Percentiles rank a stretch among this genome's conserved stretches.
Conservation (phyloP, 2,329 filamentous ascomycete species). For the Diplodia sapinea region DNA sequence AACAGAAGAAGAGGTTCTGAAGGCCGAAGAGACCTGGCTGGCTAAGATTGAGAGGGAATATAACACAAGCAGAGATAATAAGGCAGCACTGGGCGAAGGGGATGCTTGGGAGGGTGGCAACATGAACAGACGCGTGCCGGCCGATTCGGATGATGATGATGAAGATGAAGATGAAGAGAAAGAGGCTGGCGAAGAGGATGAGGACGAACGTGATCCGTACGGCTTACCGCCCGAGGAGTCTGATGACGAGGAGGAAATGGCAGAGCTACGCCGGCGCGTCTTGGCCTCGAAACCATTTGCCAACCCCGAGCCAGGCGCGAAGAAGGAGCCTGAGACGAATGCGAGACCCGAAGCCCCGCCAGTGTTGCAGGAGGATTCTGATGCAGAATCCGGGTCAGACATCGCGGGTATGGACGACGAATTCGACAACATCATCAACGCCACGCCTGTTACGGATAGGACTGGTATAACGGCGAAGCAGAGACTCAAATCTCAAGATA, state of each 20-base stretch:
- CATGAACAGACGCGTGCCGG: slow-evolving; percentile 68
- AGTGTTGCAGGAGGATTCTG: slow-evolving; percentile 61
- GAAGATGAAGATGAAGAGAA: slow-evolving; percentile 42
- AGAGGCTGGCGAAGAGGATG: slow-evolving; percentile 50
- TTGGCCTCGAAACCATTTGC: slow-evolving; percentile 88
- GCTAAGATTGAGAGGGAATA: slow-evolving; percentile 90
- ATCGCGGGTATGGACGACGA: slow-evolving; percentile 70
- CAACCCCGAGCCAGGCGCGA: slow-evolving; percentile 59
- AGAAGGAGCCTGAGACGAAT: slow-evolving; percentile 67
- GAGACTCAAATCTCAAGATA: slow-evolving; percentile 51
- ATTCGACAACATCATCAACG: slow-evolving; percentile 92
- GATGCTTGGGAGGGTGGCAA: slow-evolving; percentile 94
- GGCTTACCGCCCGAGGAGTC: slow-evolving; percentile 75
- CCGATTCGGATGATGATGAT: slow-evolving; percentile 55
- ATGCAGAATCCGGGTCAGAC: slow-evolving; percentile 75
- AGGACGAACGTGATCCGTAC: slow-evolving; percentile 68
- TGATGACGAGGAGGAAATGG: slow-evolving; percentile 89
- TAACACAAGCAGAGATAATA: slow-evolving; percentile 73
- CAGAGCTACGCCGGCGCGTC: slow-evolving; percentile 86
- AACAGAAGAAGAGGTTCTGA: slow-evolving; percentile 82
- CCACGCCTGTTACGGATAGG: slow-evolving; percentile 85
- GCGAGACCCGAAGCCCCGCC: slow-evolving; percentile 54
- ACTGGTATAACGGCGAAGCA: slow-evolving; percentile 73
- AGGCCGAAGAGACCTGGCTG: slow-evolving; percentile 85
- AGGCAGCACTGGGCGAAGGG: slow-evolving; percentile 61